Conservation (phyloP, 2,329 filamentous ascomycete genomes). For the Graphiopsis chlorocephala region DNA sequence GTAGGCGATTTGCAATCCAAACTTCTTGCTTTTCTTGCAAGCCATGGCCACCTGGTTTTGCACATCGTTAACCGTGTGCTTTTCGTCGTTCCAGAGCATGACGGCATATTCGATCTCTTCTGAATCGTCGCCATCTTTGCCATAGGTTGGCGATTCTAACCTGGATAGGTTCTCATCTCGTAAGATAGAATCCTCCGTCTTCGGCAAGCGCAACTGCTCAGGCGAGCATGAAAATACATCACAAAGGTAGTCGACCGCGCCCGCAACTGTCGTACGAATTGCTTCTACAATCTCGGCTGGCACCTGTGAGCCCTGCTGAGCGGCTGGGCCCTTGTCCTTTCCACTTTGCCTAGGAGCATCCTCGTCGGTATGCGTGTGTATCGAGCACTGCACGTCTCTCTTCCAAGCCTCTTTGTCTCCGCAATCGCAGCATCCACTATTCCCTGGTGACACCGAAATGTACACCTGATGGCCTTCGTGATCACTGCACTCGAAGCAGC, state of each 20-base stretch:
- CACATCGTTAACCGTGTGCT: constrained; percentile 92
- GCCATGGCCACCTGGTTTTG: constrained; percentile 85
- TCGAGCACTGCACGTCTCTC: constrained; percentile 82
- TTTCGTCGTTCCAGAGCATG: constrained; percentile 96
- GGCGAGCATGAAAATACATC: constrained; percentile 98
- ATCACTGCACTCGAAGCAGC: constrained; percentile 93
- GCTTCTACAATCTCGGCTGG: constrained; percentile 73
- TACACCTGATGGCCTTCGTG: constrained; percentile 90
- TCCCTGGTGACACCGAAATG: constrained; percentile 82
- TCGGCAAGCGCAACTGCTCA: constrained; percentile 84
- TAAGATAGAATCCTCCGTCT: constrained; percentile 75
- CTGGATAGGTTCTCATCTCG: constrained; percentile 79
- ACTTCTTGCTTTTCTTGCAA: constrained; percentile 68
- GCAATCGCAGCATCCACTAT: constrained; percentile 95
- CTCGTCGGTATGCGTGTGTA: constrained; percentile 63
- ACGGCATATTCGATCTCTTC: constrained; percentile 72
- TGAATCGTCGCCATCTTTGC: neutral
- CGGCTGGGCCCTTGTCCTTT: constrained; percentile 49
- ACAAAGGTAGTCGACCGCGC: constrained; percentile 89
- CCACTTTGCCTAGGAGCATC: constrained; percentile 42
- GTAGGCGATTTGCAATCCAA: constrained; percentile 72
- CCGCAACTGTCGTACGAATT: constrained; percentile 81
- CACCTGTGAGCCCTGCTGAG: constrained; percentile 41
- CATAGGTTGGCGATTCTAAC: constrained; percentile 54
- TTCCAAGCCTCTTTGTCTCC: constrained; percentile 95